Conservation (phyloP, 2,329 filamentous ascomycete species). For the Diaporthe citri region DNA sequence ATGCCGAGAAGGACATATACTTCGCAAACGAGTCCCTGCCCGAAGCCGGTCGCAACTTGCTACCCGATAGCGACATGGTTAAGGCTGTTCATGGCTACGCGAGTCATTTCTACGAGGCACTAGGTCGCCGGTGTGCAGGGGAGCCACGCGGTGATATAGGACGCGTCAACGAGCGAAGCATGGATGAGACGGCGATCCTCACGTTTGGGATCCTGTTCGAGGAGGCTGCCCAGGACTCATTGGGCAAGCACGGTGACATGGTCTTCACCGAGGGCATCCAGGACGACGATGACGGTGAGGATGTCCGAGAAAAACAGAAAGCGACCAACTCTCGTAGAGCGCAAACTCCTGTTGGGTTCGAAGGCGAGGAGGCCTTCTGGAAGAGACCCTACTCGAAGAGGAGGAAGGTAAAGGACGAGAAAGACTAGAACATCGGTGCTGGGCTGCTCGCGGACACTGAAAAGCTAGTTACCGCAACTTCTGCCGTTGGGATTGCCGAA, state of each 20-base stretch:
- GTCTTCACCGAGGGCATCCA: constrained; percentile 75
- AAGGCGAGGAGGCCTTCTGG: constrained; percentile 41
- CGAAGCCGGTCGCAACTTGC: constrained; percentile 56
- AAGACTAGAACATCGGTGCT: background rate
- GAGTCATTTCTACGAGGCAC: constrained; percentile 72
- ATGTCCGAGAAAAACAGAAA: background rate
- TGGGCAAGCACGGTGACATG: constrained; percentile 76
- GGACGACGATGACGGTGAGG: constrained; percentile 39
- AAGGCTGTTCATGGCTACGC: constrained; percentile 77
- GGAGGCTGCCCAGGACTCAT: constrained; percentile 71
- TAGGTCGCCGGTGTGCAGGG: constrained; percentile 41
- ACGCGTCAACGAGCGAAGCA: constrained; percentile 67
- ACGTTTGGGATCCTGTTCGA: constrained; percentile 82
- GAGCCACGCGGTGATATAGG: constrained; percentile 39
- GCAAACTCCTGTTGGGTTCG: constrained; percentile 35
- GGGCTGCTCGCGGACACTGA: background rate
- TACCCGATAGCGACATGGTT: constrained; percentile 78
- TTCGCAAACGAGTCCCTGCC: constrained; percentile 71
- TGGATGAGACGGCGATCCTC: constrained; percentile 84
- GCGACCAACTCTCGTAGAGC: constrained; percentile 4
- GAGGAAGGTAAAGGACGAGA: constrained; percentile 46
- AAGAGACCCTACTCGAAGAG: constrained; percentile 48
- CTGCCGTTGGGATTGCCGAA: background rate
- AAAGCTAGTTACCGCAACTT: background rate
- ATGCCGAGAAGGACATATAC: constrained; percentile 79